phyloP scores from a whole-genome alignment of 2,329 filamentous ascomycete species.

The Remersonia thermophila region DNA sequence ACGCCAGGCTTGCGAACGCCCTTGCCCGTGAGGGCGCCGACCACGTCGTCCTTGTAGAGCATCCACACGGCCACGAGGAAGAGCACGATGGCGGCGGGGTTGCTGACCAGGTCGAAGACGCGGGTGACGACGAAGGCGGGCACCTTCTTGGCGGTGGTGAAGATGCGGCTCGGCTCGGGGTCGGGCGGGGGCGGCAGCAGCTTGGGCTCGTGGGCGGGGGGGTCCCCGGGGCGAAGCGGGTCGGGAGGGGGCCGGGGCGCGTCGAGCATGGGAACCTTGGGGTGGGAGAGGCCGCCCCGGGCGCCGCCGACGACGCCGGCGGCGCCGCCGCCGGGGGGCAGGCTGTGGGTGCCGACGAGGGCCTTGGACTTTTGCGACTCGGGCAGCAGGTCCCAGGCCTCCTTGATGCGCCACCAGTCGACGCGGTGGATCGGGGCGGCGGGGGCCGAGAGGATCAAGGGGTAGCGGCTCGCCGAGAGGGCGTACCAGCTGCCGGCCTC shows the following conservation, averaged over 20 bases:
- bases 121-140: conserved; percentile 38
- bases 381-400: conserved; percentile 25
- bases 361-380: conserved; percentile 43
- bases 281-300: background rate
- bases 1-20: background rate
- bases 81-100: conserved; percentile 38
- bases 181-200: conserved; percentile 17
- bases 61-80: conserved; percentile 32
- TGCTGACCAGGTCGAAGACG: conserved; percentile 42
- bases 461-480: conserved; percentile 75
- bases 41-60: conserved; percentile 30
- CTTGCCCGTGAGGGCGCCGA: too few relatives aligned
- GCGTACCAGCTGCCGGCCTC: conserved; percentile 86
- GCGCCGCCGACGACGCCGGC: background rate
- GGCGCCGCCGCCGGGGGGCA: conserved; percentile 31
- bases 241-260: background rate
- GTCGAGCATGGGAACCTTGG: conserved; percentile 4
- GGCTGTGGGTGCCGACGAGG: conserved; percentile 59
- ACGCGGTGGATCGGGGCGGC: conserved; percentile 30
- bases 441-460: conserved; percentile 62
- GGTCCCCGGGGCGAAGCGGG: background rate
- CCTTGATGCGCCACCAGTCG: conserved; percentile 36
- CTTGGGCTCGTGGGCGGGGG: background rate
- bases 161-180: conserved; percentile 30
- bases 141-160: conserved; percentile 38